These are phyloP conservation scores for Lyophyllum atratum DNA, from an alignment of 768 basidiomycete species.

Conservation along the genomic window DNA sequence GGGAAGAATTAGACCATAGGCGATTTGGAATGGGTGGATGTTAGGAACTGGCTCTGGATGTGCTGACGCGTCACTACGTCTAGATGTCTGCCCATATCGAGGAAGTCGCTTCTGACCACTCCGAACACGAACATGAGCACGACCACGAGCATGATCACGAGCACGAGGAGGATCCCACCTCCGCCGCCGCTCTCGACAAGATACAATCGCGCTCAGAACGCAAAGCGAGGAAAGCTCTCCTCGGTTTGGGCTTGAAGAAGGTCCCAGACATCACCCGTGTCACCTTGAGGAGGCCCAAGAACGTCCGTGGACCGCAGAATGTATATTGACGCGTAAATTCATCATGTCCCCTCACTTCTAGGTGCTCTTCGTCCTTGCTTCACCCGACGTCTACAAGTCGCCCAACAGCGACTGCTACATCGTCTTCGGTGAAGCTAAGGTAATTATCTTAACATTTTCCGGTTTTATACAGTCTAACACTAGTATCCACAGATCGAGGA, in stretches of 20 bases:
- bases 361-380: slow-evolving; percentile 90
- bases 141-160: slow-evolving; percentile 54
- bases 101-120: slow-evolving; percentile 81
- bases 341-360: slow-evolving; percentile 25
- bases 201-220: slow-evolving; percentile 94
- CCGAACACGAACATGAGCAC: slow-evolving; percentile 60
- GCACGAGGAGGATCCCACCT: slow-evolving; percentile 82
- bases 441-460: slow-evolving; percentile 20
- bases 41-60: slow-evolving; percentile 27
- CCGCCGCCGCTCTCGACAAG: slow-evolving; percentile 84
- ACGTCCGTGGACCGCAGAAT: slow-evolving; percentile 49
- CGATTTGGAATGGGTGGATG: slow-evolving; percentile 34
- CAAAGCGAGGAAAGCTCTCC: slow-evolving; percentile 92
- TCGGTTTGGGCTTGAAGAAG: slow-evolving; percentile 89
- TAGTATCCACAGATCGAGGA: slow-evolving; percentile 70
- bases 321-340: not conserved
- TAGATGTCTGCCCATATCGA: slow-evolving; percentile 86
- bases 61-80: slow-evolving; percentile 24
- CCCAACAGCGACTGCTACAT: slow-evolving; percentile 98
- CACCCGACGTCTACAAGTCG: slow-evolving; percentile 98
- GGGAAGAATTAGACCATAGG: slow-evolving; percentile 1
- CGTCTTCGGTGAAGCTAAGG: slow-evolving; percentile 98
- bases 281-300: slow-evolving; percentile 92
- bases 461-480: not conserved
- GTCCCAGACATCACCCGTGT: slow-evolving; percentile 94